These are phyloP conservation scores for button mushroom (Agaricus bisporus) DNA, from an alignment of 768 basidiomycete genomes.

Conservation along the genomic window DNA sequence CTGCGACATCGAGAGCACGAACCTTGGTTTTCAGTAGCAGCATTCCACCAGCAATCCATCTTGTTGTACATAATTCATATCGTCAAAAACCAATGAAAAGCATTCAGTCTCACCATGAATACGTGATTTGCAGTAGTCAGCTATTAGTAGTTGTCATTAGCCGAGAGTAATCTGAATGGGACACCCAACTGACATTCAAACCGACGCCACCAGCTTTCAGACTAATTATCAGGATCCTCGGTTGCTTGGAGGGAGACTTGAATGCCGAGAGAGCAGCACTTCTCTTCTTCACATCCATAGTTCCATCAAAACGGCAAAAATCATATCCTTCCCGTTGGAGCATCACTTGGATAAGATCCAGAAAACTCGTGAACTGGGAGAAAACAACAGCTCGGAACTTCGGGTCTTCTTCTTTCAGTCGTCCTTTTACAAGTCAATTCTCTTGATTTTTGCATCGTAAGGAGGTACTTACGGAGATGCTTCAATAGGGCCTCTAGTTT, in stretches of 20 bases:
- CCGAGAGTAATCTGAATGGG: slow-evolving; percentile 3
- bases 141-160: slow-evolving; percentile 24
- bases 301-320: slow-evolving; percentile 84
- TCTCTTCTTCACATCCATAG: slow-evolving; percentile 84
- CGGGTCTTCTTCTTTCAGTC: slow-evolving; percentile 65
- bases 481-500: slow-evolving; percentile 82
- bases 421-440: slow-evolving; percentile 29
- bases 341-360: slow-evolving; percentile 72
- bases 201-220: slow-evolving; percentile 93
- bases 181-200: slow-evolving; percentile 52
- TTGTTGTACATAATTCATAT: slow-evolving; percentile 20
- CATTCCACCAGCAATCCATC: slow-evolving; percentile 96
- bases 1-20: not conserved
- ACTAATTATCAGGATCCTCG: slow-evolving; percentile 73
- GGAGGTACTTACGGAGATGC: slow-evolving; percentile 51
- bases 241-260: slow-evolving; percentile 57
- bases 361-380: slow-evolving; percentile 85
- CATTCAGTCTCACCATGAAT: slow-evolving; percentile 56
- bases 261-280: slow-evolving; percentile 73
- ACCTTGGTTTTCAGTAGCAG: slow-evolving; percentile 80
- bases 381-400: slow-evolving; percentile 82
- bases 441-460: not conserved
- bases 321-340: slow-evolving; percentile 64
- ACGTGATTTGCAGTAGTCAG: slow-evolving; percentile 80
- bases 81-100: not conserved